Evolutionary conservation across 345 rosid genomes (phyloP), one percentile per base, ranked within the genome.

Genomic region (Linum lewisii): DNA sequence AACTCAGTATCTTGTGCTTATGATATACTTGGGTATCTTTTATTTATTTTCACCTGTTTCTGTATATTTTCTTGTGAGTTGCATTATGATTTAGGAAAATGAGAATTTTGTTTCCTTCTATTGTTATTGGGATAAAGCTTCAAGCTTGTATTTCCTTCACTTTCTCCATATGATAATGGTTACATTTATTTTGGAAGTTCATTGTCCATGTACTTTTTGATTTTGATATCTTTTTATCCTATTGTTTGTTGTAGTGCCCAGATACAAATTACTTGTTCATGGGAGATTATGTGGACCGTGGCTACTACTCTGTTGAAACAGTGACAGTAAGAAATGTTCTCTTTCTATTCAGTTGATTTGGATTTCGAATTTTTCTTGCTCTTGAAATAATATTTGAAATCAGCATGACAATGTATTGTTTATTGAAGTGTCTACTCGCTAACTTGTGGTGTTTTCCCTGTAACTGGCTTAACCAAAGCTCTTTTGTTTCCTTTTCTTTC

Each of bases 231-330:
- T 44, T 56, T 63, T 63, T 29, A 22, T 69, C 24, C 21, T 36
- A 51, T 53, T 60, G 32, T 49, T 75, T 34, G 60, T 63, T 26
- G 24, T 74, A 91, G 98, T 91, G 96, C 68, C 97, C 97, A 52
- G 97, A 90, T 68, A 87, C 95, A 66, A 90, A 85, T 76, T 90
- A 90, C 77, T 75, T 90, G 67, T 90, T 91, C 72, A 91, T 91
- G 97, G 95, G 98, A 73, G 97, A 92, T 67, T 88, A 92, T 68
- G 98, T 92, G 45, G 95, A 92, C 59, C 95, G 95, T 69, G 96
- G 96, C 32, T 92, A 92, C 75, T 92, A 92, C 70, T 92, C 98
- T 37, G 93, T 92, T 51, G 98, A 92, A 76, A 92, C 98, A 66
- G 96, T 92, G 29, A 81, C 98, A 63, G 98, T 90, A 78, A 49